These are phyloP conservation scores for Alternaria brassicae DNA, from an alignment of 2,329 filamentous ascomycete genomes.

Conservation along the genomic window DNA sequence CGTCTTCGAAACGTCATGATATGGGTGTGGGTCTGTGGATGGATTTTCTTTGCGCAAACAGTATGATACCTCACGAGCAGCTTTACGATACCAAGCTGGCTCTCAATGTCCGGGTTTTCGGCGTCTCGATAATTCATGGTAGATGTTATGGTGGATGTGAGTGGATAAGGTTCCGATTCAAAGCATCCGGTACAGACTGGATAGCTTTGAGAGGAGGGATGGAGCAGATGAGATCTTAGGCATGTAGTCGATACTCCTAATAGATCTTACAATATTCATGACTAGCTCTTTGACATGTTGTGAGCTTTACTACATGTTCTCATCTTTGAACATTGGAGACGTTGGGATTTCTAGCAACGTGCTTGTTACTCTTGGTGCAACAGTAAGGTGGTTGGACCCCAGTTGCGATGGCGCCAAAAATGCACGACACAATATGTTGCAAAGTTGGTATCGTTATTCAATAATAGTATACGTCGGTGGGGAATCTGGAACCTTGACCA, in stretches of 20 bases:
- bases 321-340: not conserved
- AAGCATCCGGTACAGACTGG: constrained; percentile 25
- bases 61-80: constrained; percentile 39
- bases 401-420: no score
- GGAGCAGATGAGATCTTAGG: constrained; percentile 20
- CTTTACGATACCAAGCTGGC: constrained; percentile 28
- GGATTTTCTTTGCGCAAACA: constrained; percentile 32
- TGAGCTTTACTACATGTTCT: not conserved
- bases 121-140: constrained; percentile 19
- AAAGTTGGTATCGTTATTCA: constrained; percentile 6
- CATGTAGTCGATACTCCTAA: constrained; percentile 28
- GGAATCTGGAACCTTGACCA: not conserved
- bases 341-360: not conserved
- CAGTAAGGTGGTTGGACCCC: not conserved
- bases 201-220: constrained; percentile 17
- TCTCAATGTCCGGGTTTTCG: constrained; percentile 22
- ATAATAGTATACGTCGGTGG: constrained; percentile 1
- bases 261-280: constrained; percentile 17
- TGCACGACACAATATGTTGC: not conserved
- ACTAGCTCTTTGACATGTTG: not conserved
- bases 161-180: constrained; percentile 20
- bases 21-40: constrained; percentile 30
- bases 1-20: constrained; percentile 37
- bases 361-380: not conserved
- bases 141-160: constrained; percentile 25